Evolutionary conservation across 1,284 basidiomycete species (phyloP).

Genomic region (Rhodotorula mucilaginosa): DNA sequence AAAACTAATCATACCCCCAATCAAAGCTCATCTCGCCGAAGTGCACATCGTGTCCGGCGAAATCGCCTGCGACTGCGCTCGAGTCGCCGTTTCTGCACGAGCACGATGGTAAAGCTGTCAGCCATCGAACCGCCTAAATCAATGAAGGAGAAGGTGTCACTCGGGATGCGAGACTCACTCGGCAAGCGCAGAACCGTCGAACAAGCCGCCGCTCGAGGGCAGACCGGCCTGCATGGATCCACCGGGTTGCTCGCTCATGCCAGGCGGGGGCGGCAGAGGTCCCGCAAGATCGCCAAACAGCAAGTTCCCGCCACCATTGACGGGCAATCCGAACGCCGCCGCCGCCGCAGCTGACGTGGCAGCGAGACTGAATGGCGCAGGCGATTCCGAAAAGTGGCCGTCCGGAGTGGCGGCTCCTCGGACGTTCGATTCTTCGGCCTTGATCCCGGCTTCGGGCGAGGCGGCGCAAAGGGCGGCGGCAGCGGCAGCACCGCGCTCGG

Average conservation of each 20-base stretch:
- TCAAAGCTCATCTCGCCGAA: conserved; percentile 8
- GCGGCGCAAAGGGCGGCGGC: not conserved
- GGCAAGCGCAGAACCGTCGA: too few relatives aligned
- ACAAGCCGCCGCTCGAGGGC: too few relatives aligned
- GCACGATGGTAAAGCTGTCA: not conserved
- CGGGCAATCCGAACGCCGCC: too few relatives aligned
- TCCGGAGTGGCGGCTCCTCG: not conserved
- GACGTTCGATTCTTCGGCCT: not conserved
- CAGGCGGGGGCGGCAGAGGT: too few relatives aligned
- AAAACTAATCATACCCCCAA: conserved; percentile 18
- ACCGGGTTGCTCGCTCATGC: too few relatives aligned
- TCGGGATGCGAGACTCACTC: too few relatives aligned
- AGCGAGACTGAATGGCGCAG: not conserved
- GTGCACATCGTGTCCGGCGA: not conserved
- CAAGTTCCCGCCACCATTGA: too few relatives aligned
- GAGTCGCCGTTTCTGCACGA: not conserved
- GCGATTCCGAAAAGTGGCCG: not conserved
- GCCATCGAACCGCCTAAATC: too few relatives aligned
- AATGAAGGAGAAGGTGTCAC: too few relatives aligned
- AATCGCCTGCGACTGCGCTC: not conserved
- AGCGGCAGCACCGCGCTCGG: conserved; percentile 11
- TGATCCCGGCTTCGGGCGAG: not conserved
- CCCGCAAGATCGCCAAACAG: too few relatives aligned
- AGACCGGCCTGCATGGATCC: too few relatives aligned
- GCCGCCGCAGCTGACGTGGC: not conserved